phyloP scores from a whole-genome alignment of 352 stramenopile species.

The Pythium aristosporum region DNA sequence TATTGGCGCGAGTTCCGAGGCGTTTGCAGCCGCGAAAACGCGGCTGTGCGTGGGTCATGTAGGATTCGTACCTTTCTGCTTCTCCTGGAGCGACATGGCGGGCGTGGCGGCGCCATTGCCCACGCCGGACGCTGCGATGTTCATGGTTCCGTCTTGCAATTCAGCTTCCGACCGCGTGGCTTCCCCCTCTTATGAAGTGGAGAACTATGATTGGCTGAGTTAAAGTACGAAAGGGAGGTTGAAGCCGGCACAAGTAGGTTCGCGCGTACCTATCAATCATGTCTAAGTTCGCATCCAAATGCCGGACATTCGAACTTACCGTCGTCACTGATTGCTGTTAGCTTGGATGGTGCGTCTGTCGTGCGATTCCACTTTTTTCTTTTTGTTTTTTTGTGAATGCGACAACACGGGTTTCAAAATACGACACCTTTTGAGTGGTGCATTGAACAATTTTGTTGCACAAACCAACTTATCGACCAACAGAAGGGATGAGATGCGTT shows the following conservation, averaged over 20 bases:
- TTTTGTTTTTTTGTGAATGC: not conserved
- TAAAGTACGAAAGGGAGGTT: slow-evolving; percentile 14
- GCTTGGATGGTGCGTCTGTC: too few species aligned
- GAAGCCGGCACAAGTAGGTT: not conserved
- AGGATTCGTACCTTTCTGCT: slow-evolving; percentile 62
- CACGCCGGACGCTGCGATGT: slow-evolving; percentile 7
- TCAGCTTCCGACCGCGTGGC: slow-evolving; percentile 10
- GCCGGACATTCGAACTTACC: too few species aligned
- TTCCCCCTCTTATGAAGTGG: slow-evolving; percentile 1
- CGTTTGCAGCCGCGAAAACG: not conserved
- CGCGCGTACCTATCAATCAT: not conserved
- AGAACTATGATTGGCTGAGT: slow-evolving; percentile 4
- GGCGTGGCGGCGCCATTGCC: slow-evolving; percentile 20
- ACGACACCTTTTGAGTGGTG: too few species aligned
- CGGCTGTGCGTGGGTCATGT: not conserved
- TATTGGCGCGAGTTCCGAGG: not conserved
- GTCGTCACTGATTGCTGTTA: too few species aligned
- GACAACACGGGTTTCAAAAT: not conserved
- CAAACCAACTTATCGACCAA: too few species aligned
- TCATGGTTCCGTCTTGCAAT: slow-evolving; percentile 27
- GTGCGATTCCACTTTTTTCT: too few species aligned
- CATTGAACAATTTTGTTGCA: too few species aligned
- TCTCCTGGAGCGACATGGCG: slow-evolving; percentile 70
- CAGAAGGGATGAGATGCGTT: too few species aligned
- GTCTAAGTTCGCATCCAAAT: not conserved